Evolutionary conservation across 148 eudicot genomes (phyloP).

Genomic region (Rhododendron molle): DNA sequence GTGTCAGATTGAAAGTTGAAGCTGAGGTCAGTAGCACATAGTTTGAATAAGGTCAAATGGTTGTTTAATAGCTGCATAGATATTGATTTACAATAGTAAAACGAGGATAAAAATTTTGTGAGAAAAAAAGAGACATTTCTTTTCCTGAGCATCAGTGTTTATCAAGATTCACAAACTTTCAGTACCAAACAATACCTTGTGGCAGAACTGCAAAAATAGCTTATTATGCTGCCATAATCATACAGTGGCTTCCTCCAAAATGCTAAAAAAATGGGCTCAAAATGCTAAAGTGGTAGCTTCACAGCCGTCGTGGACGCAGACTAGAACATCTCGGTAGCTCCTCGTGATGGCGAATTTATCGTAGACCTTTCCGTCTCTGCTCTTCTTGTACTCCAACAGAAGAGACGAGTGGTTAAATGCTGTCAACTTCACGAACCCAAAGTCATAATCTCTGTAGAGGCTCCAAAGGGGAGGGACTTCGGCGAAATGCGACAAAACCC

Average conservation of each 20-base stretch:
- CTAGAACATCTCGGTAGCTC: slow-evolving; percentile 73
- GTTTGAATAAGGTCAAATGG: too few species aligned
- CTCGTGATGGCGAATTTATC: slow-evolving; percentile 81
- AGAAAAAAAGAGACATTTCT: too few species aligned
- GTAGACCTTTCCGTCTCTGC: slow-evolving; percentile 74
- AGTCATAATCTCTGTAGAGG: slow-evolving; percentile 59
- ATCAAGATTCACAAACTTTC: background rate
- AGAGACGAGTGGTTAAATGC: slow-evolving; percentile 76
- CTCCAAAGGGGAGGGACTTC: slow-evolving; percentile 58
- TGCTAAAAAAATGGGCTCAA: slow-evolving; percentile 12
- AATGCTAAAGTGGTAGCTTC: slow-evolving; percentile 48
- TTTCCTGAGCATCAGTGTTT: background rate
- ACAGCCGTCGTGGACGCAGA: slow-evolving; percentile 64
- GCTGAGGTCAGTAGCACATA: too few species aligned
- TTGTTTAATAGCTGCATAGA: too few species aligned
- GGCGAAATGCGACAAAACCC: slow-evolving; percentile 56
- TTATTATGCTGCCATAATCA: background rate
- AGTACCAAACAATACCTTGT: background rate
- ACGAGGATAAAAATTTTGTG: background rate
- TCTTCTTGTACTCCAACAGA: slow-evolving; percentile 86
- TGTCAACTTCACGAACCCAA: slow-evolving; percentile 75
- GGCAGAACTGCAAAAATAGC: background rate
- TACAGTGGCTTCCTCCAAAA: background rate
- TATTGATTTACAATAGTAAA: too few species aligned
- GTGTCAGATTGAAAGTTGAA: too few species aligned